Percentiles rank a stretch among this genome's conserved stretches.
These are phyloP conservation scores for Vitis hybrid DNA, from an alignment of 177 flowering plant genomes.

Conservation along the genomic window DNA sequence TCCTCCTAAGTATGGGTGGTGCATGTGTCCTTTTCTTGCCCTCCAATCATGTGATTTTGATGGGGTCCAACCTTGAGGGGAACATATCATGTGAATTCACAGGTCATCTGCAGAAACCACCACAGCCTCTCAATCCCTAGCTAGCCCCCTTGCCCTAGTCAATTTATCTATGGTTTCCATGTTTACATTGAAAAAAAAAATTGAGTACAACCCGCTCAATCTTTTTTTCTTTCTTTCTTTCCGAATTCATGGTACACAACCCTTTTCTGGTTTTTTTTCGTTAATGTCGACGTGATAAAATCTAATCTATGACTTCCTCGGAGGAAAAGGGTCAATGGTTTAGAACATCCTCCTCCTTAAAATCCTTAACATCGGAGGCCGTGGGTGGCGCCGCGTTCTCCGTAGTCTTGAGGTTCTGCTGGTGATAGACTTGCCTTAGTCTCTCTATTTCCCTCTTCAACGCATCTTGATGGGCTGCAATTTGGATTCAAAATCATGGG, in stretches of 20 bases:
- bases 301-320: too few relatives aligned
- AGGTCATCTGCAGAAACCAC: conserved; percentile 4
- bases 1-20: background rate
- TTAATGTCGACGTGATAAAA: too few relatives aligned
- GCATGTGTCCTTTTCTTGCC: conserved; percentile 10
- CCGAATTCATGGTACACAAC: too few relatives aligned
- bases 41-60: conserved; percentile 22
- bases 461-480: conserved; percentile 73
- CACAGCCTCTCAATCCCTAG: background rate
- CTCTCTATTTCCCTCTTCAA: conserved; percentile 72
- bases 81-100: conserved; percentile 29
- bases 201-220: too few relatives aligned
- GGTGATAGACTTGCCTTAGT: conserved; percentile 57
- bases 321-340: too few relatives aligned
- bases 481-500: too few relatives aligned
- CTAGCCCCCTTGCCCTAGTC: conserved; percentile 1
- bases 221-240: too few relatives aligned
- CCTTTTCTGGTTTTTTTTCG: too few relatives aligned
- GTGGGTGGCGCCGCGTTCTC: conserved; percentile 17
- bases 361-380: too few relatives aligned
- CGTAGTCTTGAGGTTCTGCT: conserved; percentile 46
- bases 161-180: background rate
- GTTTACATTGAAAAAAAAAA: too few relatives aligned
- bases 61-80: conserved; percentile 17
- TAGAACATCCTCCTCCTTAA: too few relatives aligned